Conservation (phyloP, 345 rosid genomes). For the Gossypium turneri region DNA sequence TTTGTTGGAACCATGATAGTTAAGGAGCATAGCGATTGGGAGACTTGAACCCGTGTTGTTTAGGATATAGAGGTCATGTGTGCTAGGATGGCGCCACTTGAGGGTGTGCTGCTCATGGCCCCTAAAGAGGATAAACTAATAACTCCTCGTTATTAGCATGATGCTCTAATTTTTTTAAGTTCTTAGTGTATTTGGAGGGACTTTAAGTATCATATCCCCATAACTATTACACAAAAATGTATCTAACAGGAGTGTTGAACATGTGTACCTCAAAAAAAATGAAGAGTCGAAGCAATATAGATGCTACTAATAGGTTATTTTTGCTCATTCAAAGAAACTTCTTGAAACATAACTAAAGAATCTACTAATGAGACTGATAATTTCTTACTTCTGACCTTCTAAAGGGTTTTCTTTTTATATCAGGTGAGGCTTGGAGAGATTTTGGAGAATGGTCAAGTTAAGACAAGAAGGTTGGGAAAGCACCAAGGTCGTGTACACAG, state of each 20-base stretch:
- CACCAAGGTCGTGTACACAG: slow-evolving; percentile 1
- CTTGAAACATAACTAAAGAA: neutral
- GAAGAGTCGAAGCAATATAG: neutral
- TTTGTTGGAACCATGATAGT: too few species aligned
- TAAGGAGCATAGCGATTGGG: too few species aligned
- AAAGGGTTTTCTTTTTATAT: neutral
- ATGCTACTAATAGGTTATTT: neutral
- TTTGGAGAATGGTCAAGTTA: neutral
- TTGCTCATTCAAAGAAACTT: neutral
- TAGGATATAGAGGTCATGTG: too few species aligned
- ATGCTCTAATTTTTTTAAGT: too few species aligned
- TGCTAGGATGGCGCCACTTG: too few species aligned
- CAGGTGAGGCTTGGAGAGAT: slow-evolving; percentile 1
- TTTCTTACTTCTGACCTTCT: neutral
- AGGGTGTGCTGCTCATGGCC: too few species aligned
- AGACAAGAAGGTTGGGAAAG: neutral
- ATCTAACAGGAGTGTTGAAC: neutral
- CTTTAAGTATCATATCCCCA: too few species aligned
- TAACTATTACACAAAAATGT: neutral
- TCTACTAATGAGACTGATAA: neutral
- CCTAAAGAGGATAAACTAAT: too few species aligned
- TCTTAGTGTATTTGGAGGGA: too few species aligned
- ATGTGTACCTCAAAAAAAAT: neutral
- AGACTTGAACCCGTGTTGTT: too few species aligned
- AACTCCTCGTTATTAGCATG: too few species aligned